Evolutionary conservation across 257 asterid genomes (phyloP).

Genomic region (Agastache rugosa): DNA sequence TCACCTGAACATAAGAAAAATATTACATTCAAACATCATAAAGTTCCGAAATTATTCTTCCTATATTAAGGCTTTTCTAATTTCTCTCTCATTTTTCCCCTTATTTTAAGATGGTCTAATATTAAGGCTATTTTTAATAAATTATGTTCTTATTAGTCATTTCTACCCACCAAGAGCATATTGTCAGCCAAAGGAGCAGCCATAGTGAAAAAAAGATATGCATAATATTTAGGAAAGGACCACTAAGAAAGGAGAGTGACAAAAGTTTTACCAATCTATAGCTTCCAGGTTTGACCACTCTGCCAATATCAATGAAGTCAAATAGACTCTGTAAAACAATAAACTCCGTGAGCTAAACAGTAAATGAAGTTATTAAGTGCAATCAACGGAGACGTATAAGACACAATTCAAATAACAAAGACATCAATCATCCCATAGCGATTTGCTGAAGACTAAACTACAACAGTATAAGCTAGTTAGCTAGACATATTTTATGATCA

Average conservation of each 20-base stretch:
- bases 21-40: neutral
- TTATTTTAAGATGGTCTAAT: neutral
- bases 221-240: neutral
- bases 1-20: conserved; percentile 55
- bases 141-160: neutral
- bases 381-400: neutral
- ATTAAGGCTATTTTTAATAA: neutral
- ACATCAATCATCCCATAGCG: neutral
- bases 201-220: neutral
- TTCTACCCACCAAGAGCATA: neutral
- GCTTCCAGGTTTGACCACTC: conserved; percentile 83
- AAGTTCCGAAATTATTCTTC: neutral
- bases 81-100: neutral
- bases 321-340: conserved; percentile 68
- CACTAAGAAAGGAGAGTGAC: neutral
- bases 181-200: too few relatives aligned
- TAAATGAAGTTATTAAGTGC: neutral
- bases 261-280: conserved; percentile 82
- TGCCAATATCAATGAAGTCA: conserved; percentile 86
- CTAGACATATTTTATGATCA: neutral
- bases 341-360: neutral
- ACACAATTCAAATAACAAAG: neutral
- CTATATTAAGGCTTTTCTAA: neutral
- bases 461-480: neutral
- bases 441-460: neutral